phyloP scores from a whole-genome alignment of 352 stramenopile genomes.

The Phytopythium helicoides region DNA sequence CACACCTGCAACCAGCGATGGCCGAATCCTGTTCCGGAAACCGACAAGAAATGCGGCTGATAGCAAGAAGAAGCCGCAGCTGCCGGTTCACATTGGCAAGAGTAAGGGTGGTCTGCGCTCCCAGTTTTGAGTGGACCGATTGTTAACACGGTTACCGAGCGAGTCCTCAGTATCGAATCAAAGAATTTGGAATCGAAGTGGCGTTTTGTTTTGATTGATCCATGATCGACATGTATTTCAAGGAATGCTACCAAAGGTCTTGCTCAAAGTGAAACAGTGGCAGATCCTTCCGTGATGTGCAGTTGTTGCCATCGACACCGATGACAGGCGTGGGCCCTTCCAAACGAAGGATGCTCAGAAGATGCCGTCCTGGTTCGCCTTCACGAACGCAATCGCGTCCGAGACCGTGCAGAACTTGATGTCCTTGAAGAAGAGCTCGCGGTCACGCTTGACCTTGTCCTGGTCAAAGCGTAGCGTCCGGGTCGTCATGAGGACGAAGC shows the following conservation, averaged over 20 bases:
- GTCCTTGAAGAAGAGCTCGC: constrained; percentile 20
- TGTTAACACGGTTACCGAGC: too few relatives aligned
- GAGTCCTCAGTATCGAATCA: too few relatives aligned
- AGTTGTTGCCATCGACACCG: too few relatives aligned
- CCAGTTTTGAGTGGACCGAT: constrained; percentile 45
- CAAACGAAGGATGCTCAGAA: constrained; percentile 9
- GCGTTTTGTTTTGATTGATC: too few relatives aligned
- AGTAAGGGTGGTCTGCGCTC: constrained; percentile 77
- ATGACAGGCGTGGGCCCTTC: too few relatives aligned
- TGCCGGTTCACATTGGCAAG: constrained; percentile 82
- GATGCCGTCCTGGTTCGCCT: constrained; percentile 15
- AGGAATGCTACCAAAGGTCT: too few relatives aligned
- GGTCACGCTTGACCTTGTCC: constrained; percentile 24
- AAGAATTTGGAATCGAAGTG: too few relatives aligned
- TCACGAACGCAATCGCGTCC: constrained; percentile 19
- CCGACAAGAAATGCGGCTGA: constrained; percentile 16
- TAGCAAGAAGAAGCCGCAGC: constrained; percentile 31
- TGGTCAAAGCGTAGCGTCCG: constrained; percentile 19
- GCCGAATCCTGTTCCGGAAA: constrained; percentile 77
- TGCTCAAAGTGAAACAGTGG: too few relatives aligned
- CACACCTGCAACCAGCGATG: constrained; percentile 26
- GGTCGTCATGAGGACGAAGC: constrained; percentile 20
- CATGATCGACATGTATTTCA: too few relatives aligned
- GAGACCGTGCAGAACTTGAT: constrained; percentile 25
- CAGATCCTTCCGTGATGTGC: too few relatives aligned